A percentile compares a stretch with the other conserved stretches of the same genome.
Conservation (phyloP, 768 basidiomycete genomes). For the Wakefieldia striispora region DNA sequence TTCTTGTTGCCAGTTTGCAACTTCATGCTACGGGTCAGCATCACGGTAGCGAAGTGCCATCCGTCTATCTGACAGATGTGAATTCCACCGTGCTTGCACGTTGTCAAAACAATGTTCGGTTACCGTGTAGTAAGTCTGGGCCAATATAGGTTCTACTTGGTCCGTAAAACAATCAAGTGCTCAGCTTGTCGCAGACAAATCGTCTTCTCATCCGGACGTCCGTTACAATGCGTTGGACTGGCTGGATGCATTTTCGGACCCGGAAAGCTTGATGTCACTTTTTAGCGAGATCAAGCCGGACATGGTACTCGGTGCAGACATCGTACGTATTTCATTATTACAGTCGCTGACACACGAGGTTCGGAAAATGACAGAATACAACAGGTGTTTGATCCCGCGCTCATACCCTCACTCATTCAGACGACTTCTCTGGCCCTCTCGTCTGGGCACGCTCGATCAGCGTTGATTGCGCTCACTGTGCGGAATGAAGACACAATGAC, state of each 20-base stretch:
- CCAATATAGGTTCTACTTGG: not conserved
- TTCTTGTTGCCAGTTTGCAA: conserved; percentile 59
- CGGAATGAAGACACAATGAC: conserved; percentile 55
- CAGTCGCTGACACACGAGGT: not conserved
- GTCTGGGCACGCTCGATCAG: conserved; percentile 14
- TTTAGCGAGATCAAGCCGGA: conserved; percentile 48
- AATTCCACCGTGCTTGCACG: conserved; percentile 60
- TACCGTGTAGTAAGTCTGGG: conserved; percentile 62
- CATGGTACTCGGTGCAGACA: conserved; percentile 70
- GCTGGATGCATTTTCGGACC: conserved; percentile 50
- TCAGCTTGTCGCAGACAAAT: conserved; percentile 44
- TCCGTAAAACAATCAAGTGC: not conserved
- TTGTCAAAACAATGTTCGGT: conserved; percentile 56
- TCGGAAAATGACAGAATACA: not conserved
- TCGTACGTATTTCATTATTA: conserved; percentile 36
- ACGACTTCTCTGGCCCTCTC: conserved; percentile 39
- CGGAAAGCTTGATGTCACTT: conserved; percentile 17
- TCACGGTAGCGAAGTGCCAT: conserved; percentile 6
- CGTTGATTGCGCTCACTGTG: conserved; percentile 42
- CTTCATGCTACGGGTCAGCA: not conserved
- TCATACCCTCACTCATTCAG: conserved; percentile 56
- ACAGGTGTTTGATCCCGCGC: conserved; percentile 66
- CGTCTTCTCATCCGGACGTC: conserved; percentile 47
- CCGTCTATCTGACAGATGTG: conserved; percentile 60
- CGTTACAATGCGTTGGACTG: conserved; percentile 58